Percentiles rank a stretch among this genome's conserved stretches.
These are phyloP conservation scores for Lachancea sp. DNA, from an alignment of 805 yeast genomes.

Conservation along the genomic window DNA sequence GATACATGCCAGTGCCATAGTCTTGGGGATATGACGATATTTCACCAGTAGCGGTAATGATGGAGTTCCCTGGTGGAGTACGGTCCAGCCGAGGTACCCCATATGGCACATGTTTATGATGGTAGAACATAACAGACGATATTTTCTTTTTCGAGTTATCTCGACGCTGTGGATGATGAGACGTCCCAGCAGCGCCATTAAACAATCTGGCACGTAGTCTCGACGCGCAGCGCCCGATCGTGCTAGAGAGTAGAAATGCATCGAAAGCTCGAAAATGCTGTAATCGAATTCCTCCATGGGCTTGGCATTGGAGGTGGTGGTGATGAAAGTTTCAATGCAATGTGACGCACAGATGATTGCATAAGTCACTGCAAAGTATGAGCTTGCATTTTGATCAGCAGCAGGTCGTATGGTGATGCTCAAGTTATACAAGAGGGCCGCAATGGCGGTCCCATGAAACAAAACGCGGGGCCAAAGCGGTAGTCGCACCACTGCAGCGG, in stretches of 20 bases:
- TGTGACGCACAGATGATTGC: slow-evolving; percentile 53
- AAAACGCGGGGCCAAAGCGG: slow-evolving; percentile 29
- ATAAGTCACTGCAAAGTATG: slow-evolving; percentile 51
- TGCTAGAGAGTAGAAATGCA: slow-evolving; percentile 19
- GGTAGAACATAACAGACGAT: slow-evolving; percentile 58
- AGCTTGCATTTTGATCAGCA: background rate
- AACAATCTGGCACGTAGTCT: slow-evolving; percentile 28
- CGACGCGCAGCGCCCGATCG: slow-evolving; percentile 1
- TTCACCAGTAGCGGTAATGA: slow-evolving; percentile 51
- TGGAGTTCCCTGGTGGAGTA: slow-evolving; percentile 32
- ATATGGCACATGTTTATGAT: slow-evolving; percentile 50
- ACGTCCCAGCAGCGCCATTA: slow-evolving; percentile 54
- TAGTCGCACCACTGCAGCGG: slow-evolving; percentile 17
- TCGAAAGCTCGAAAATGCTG: slow-evolving; percentile 26
- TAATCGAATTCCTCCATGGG: slow-evolving; percentile 27
- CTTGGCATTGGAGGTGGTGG: slow-evolving; percentile 40
- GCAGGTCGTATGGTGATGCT: slow-evolving; percentile 11
- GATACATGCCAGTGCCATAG: slow-evolving; percentile 46
- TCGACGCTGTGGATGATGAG: slow-evolving; percentile 58
- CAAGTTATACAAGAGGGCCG: slow-evolving; percentile 13
- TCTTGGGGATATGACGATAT: slow-evolving; percentile 61
- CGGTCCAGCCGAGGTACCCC: slow-evolving; percentile 38
- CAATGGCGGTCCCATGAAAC: slow-evolving; percentile 26
- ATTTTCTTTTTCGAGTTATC: slow-evolving; percentile 44
- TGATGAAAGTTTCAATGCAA: slow-evolving; percentile 43